Base-by-base conservation (phyloP, 768 basidiomycete genomes). In the Hortiboletus flavorubellus region DNA sequence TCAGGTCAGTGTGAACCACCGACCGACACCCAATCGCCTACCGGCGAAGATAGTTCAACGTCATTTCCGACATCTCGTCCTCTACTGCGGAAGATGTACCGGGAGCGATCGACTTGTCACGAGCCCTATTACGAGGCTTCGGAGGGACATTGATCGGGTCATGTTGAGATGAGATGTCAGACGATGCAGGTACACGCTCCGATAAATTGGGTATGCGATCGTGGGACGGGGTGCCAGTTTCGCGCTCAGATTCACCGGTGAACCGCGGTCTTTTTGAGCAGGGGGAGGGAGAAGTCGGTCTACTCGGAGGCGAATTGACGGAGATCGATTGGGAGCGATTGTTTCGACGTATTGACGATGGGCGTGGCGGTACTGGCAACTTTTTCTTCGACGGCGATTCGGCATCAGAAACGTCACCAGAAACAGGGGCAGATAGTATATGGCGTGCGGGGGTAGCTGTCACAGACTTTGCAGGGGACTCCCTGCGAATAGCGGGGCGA, bases 31-130 rank as follows among this genome's bases (percentile, higher is more conserved):
- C 34, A 49, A 31, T 39, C 46, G 46, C 69, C 44, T 59, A 72
- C 69, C 63, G 63, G 45, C 54, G 55, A 62, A 72, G 60, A 61
- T 64, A 72, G 46, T 56, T 30, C 49, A 69, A 41, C 21, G 69
- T 60, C 71, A 71, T 69, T 52, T 65, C 61, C 12, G 69, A 58
- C 55, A 67, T 65, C 44, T 57, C 55, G 5, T 61, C 64, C 41
- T 71, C 69, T 37, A 33, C 60, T 26, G 45, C 33, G 35, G 56
- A 53, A 49, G 53, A 33, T 31, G 38, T 18, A 37, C 29, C 33
- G 4, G 47, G 26, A 26, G 14, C 15, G 12, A 43, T 43, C 34
- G 45, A 38, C 35, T 8, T 55, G 21, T 49, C 40, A 40, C 21
- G 1, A 14, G 11, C 31, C 26, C 15, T 26, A 8, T 33, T 46